These are phyloP conservation scores for Boletus sp. DNA, from an alignment of 768 basidiomycete genomes.

Conservation along the genomic window DNA sequence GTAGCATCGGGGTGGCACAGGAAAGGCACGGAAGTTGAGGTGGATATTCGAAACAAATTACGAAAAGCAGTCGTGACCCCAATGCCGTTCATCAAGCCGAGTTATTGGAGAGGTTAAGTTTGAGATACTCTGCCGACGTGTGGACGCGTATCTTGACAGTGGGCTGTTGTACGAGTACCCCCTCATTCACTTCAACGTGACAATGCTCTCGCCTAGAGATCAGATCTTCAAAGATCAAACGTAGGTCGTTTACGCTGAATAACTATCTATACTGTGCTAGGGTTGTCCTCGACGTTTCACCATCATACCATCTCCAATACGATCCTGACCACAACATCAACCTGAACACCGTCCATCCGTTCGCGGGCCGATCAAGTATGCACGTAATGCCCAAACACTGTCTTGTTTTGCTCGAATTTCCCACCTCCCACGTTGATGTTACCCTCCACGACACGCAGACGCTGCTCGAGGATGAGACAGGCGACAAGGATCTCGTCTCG, in stretches of 20 bases:
- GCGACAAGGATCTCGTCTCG: slow-evolving; percentile 15
- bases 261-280: neutral
- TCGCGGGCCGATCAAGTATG: neutral
- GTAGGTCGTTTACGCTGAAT: neutral
- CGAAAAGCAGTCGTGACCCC: slow-evolving; percentile 70
- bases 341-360: neutral
- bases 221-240: neutral
- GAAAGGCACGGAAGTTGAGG: slow-evolving; percentile 80
- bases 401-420: slow-evolving; percentile 13
- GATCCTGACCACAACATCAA: neutral
- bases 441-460: slow-evolving; percentile 8
- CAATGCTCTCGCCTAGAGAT: neutral
- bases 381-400: slow-evolving; percentile 6
- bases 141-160: neutral
- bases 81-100: slow-evolving; percentile 87
- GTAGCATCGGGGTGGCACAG: slow-evolving; percentile 80
- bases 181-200: neutral
- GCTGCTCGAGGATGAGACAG: slow-evolving; percentile 16
- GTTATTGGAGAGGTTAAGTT: slow-evolving; percentile 69
- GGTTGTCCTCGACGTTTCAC: neutral
- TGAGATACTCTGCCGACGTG: neutral
- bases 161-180: neutral
- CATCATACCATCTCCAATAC: neutral
- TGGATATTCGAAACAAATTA: slow-evolving; percentile 82
- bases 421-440: slow-evolving; percentile 8